Conservation (phyloP, 805 yeast genomes). For the Saccharomycodes ludwigii region DNA sequence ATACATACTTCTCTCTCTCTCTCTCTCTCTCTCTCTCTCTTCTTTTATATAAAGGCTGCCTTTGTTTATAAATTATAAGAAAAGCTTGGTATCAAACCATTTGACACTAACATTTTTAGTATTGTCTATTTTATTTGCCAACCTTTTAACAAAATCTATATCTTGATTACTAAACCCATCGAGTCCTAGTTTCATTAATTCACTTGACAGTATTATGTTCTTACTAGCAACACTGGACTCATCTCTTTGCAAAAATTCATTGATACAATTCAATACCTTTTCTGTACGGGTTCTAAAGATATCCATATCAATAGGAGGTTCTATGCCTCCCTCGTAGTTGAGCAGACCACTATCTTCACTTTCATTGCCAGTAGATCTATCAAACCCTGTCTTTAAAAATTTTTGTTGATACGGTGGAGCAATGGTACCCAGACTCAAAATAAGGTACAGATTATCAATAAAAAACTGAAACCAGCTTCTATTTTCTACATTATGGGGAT, state of each 20-base stretch:
- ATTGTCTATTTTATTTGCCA: conserved; percentile 7
- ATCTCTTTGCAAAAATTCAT: too few species aligned
- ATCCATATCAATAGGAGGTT: conserved; percentile 3
- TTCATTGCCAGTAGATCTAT: too few species aligned
- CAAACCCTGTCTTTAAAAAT: too few species aligned
- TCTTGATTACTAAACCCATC: conserved; percentile 25
- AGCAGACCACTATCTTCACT: too few species aligned
- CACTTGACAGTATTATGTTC: too few species aligned
- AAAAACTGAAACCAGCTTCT: conserved; percentile 21
- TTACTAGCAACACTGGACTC: too few species aligned
- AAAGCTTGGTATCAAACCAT: conserved; percentile 4
- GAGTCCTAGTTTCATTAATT: conserved; percentile 14
- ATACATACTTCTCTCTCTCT: too few species aligned
- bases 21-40: too few species aligned
- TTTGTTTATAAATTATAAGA: conserved; percentile 1
- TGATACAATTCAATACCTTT: not conserved
- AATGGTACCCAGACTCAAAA: conserved; percentile 18
- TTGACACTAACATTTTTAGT: not conserved
- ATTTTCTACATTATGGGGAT: conserved; percentile 13
- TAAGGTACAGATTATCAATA: conserved; percentile 19
- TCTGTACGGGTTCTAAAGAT: not conserved
- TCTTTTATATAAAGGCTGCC: too few species aligned
- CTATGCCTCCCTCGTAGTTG: too few species aligned
- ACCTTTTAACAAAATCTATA: conserved; percentile 12
- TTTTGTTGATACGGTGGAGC: conserved; percentile 16